Percentiles rank a stretch among this genome's conserved stretches.
Conservation (phyloP, 169 alveolate species). For the Eimeria tenella region DNA sequence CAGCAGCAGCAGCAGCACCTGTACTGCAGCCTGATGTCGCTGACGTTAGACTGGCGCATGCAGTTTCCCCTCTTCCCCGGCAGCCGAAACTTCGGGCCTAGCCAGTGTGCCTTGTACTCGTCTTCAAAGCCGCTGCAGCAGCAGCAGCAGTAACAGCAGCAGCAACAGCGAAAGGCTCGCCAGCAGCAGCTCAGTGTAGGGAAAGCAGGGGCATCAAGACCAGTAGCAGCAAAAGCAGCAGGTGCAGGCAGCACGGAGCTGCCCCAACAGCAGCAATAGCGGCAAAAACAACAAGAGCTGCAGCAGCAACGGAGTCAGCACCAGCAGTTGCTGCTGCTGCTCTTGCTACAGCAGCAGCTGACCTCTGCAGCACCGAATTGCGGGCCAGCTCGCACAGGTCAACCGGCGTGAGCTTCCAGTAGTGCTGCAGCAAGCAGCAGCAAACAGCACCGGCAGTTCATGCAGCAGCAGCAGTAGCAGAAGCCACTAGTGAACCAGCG, state of each 20-base stretch:
- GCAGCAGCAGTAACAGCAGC: not conserved
- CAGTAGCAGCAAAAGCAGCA: not conserved
- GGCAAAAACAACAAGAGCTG: not conserved
- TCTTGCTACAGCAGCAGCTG: not conserved
- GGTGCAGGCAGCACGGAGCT: not conserved
- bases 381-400: conserved; percentile 95
- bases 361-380: conserved; percentile 91
- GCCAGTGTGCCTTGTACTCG: conserved; percentile 85
- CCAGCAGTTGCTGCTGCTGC: not conserved
- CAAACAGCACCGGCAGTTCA: not conserved
- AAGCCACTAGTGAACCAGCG: not conserved
- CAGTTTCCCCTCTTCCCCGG: conserved; percentile 72
- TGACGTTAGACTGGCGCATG: conserved; percentile 79
- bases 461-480: not conserved
- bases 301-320: not conserved
- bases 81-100: conserved; percentile 76
- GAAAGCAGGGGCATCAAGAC: not conserved
- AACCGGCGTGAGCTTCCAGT: conserved; percentile 91
- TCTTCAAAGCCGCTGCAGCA: conserved; percentile 82
- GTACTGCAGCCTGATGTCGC: conserved; percentile 75
- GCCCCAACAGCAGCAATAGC: not conserved
- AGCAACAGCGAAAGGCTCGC: not conserved
- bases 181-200: not conserved
- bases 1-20: conserved; percentile 1
- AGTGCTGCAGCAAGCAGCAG: conserved; percentile 80